Base-by-base conservation (phyloP, 1,284 basidiomycete genomes). In the Takashimella tepidaria region DNA sequence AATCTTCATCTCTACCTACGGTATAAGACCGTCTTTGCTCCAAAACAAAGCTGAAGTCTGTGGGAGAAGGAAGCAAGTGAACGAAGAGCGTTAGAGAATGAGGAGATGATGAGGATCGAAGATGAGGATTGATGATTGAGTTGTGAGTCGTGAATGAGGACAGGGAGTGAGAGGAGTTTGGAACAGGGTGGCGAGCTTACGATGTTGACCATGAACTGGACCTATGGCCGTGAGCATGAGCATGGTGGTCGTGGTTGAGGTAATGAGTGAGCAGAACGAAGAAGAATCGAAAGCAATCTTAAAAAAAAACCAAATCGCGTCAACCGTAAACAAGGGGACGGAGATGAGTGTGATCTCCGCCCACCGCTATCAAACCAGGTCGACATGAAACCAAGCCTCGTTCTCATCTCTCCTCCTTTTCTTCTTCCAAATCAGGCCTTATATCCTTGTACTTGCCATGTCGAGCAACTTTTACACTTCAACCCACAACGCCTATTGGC, bases 401-500 rank as follows among this genome's bases (percentile, higher is more conserved):
- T 31, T 31, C 10, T 31, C 46, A 31, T 47, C 46, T 27, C 46
- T n/a, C 46, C 22, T 37, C 41, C 46, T 21, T 3, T 11, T 13
- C 46, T 12, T 13, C 26, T 20, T 40, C n/a, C n/a, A n/a, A n/a
- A n/a, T n/a, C n/a, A n/a, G n/a, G n/a, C n/a, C n/a, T n/a, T n/a
- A n/a, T n/a, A n/a, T n/a, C n/a, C n/a, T n/a, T n/a, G n/a, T n/a
- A n/a, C n/a, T n/a, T n/a, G 50, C 37, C 50, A 74, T 74, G 72
- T 72, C 72, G 27, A 70, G 68, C 49, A 67, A 69, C 58, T 74
- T 72, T 53, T 74, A 67, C 63, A 50, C 64, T 23, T 74, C 72
- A 3, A 72, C 72, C 3, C 72, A 74, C 49, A 62, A 62, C 42
- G 59, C 55, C 51, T 69, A 89, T 66, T 95, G 92, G 89, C 81